Conservation (phyloP, 495 filamentous ascomycete species). For the Xylaria venustula region DNA sequence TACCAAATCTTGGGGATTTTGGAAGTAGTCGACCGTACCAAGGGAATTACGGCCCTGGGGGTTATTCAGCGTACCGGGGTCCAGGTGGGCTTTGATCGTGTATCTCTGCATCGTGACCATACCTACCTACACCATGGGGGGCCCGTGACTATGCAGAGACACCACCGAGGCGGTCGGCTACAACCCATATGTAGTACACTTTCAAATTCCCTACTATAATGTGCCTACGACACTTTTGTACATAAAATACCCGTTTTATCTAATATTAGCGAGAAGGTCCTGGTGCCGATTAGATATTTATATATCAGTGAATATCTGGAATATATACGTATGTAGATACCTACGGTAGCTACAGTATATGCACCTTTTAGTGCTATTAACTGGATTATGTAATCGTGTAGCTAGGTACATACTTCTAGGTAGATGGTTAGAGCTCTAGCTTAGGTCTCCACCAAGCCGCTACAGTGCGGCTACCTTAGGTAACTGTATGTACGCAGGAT, state of each 20-base stretch:
- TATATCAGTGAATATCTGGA: too few species aligned
- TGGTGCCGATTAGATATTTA: too few species aligned
- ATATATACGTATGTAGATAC: neutral
- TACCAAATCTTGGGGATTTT: constrained; percentile 28
- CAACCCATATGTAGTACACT: too few species aligned
- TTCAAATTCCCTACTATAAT: neutral
- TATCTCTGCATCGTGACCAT: neutral
- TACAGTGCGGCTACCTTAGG: too few species aligned
- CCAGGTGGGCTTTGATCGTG: constrained; percentile 13
- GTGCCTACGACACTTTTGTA: neutral
- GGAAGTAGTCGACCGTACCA: constrained; percentile 10
- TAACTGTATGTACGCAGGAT: too few species aligned
- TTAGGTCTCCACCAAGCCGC: neutral
- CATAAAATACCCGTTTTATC: neutral
- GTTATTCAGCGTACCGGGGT: constrained; percentile 18
- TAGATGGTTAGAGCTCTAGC: neutral
- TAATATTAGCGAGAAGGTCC: too few species aligned
- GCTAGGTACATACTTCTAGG: constrained; percentile 9
- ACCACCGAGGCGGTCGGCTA: neutral
- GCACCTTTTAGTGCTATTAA: too few species aligned
- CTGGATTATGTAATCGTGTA: neutral
- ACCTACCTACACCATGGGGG: too few species aligned
- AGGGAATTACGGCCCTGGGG: constrained; percentile 5
- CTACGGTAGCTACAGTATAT: neutral
- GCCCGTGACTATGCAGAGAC: too few species aligned